These are phyloP conservation scores for Juncus inflexus DNA, from an alignment of 176 grass and related monocot genomes.

Conservation along the genomic window DNA sequence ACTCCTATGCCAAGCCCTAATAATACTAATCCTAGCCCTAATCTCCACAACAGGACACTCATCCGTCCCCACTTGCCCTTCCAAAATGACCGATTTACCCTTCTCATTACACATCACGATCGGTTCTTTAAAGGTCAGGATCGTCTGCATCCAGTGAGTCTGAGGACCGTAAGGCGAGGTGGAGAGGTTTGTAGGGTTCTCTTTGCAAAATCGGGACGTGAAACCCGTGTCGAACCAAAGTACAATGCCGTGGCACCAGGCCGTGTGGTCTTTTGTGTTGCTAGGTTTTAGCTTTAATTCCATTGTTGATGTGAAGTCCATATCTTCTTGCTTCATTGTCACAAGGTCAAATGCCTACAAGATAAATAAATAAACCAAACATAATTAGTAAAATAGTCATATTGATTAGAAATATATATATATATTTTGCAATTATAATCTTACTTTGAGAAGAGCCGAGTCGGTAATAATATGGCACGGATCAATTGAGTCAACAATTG, in stretches of 20 bases:
- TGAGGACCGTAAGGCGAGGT: conserved; percentile 70
- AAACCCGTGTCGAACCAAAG: conserved; percentile 88
- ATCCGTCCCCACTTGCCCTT: conserved; percentile 43
- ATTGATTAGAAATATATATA: neutral
- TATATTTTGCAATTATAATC: neutral
- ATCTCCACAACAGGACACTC: conserved; percentile 42
- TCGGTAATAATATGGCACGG: conserved; percentile 73
- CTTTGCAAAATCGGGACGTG: conserved; percentile 80
- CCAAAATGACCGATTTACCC: conserved; percentile 5
- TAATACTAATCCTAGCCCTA: conserved; percentile 69
- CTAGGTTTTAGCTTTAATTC: conserved; percentile 49
- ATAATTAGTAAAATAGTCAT: conserved; percentile 15
- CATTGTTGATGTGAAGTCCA: conserved; percentile 85
- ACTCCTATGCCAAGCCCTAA: conserved; percentile 67
- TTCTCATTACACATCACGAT: conserved; percentile 42
- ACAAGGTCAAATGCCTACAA: conserved; percentile 75
- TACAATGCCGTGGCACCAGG: conserved; percentile 71
- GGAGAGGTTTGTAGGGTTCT: conserved; percentile 56
- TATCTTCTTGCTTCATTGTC: conserved; percentile 67
- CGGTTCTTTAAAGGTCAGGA: conserved; percentile 80
- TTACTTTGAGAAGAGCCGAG: conserved; percentile 71
- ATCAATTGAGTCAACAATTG: conserved; percentile 63
- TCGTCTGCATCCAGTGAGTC: conserved; percentile 89
- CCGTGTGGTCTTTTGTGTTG: conserved; percentile 13
- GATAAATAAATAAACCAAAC: conserved; percentile 10